Conservation (phyloP, 2,329 filamentous ascomycete species). For the Fusarium coicis region DNA sequence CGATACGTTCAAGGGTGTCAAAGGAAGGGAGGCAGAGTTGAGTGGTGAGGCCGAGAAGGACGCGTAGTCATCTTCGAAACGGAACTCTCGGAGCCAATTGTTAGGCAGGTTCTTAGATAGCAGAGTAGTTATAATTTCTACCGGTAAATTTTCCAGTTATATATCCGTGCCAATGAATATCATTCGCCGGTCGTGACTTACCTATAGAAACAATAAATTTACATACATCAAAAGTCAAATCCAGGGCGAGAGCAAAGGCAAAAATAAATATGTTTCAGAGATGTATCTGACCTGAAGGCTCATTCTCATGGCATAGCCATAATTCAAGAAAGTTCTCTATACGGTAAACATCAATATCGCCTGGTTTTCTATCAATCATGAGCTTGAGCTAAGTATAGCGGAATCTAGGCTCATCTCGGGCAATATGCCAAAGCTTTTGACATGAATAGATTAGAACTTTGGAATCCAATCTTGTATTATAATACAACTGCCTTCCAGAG, state of each 20-base stretch:
- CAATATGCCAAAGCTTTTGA: background rate
- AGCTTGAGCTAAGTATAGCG: rapidly evolving
- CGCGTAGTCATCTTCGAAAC: background rate
- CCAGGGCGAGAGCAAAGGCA: background rate
- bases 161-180: too few species aligned
- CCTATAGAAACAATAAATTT: background rate
- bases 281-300: too few species aligned
- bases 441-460: background rate
- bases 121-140: too few species aligned
- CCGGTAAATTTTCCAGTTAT: too few species aligned
- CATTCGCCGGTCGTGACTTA: too few species aligned
- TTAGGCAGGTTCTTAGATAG: background rate
- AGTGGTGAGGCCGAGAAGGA: background rate
- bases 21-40: background rate
- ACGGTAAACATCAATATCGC: rapidly evolving
- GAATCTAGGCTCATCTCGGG: background rate
- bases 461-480: background rate
- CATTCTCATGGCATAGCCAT: too few species aligned
- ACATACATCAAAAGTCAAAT: background rate
- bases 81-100: too few species aligned
- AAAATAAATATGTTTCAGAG: background rate
- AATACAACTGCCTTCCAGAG: rapidly evolving
- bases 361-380: background rate
- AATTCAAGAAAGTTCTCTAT: too few species aligned
- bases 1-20: background rate